Evolutionary conservation across 2,329 filamentous ascomycete genomes (phyloP), one percentile per base, ranked within the genome.

Genomic region (Cladosporium sp.): DNA sequence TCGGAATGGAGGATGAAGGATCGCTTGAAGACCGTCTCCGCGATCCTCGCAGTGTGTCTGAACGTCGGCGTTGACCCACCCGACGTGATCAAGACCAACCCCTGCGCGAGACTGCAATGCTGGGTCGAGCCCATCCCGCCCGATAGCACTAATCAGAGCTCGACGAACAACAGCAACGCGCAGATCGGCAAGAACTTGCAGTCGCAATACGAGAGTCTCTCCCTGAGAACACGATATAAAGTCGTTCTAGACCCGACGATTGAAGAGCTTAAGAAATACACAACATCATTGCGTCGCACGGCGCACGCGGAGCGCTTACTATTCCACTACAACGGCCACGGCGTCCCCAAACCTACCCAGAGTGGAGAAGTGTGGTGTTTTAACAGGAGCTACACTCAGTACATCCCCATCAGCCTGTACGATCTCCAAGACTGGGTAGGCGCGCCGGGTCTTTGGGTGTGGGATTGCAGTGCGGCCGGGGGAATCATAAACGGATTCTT

Each of bases 301-400:
- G 92, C 93, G 45, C 95, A 96, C 70, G 91, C 96, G 54, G 93
- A 98, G 73, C 80, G 93, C 46, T 89, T 98, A 1, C 76, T 98
- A n/a, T 89, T 98, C 63, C 93, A 98, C 68, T 98, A 98, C 77
- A 98, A 98, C 63, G 93, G 93, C 13, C 93, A 98, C 69, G 93
- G 93, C 43, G 93, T 98, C 9, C 93, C 93, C 1, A 89, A 96
- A 65, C 93, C 93, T 3, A 98, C 93, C 0, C 84, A 87, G 3
- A 96, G 92, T 4, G 93, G 93, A 11, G 93, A 98, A 70, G 95
- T 98, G 16, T 98, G 93, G 93, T 95, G 97, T 4, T 98, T 98
- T 70, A 98, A 98, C 72, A 92, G 93, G 62, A 97, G 89, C 61
- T 98, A 96, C 68, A 98, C 93, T 0, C 93, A 98, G 71, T 98